Conservation (phyloP, 257 asterid genomes). For the Penstemon newberryi region DNA sequence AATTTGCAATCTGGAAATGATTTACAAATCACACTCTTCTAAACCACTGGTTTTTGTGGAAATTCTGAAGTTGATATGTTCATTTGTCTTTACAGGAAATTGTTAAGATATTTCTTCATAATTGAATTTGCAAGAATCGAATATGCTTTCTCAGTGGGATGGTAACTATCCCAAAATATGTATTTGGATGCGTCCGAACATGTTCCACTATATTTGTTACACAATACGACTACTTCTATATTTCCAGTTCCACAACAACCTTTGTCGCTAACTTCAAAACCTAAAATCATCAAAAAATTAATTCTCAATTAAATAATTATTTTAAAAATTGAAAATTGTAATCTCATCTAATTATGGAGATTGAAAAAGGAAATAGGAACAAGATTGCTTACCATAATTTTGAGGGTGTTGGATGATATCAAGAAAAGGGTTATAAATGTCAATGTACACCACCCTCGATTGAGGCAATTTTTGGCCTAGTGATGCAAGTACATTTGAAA, state of each 20-base stretch:
- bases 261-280: conserved; percentile 19
- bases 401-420: conserved; percentile 34
- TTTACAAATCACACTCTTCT: background rate
- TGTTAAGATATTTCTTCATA: background rate
- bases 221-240: conserved; percentile 10
- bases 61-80: background rate
- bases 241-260: conserved; percentile 22
- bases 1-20: background rate
- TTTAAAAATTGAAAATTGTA: background rate
- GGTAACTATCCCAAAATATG: conserved; percentile 20
- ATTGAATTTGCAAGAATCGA: conserved; percentile 1
- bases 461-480: conserved; percentile 28
- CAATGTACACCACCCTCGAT: conserved; percentile 27
- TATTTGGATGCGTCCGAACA: background rate
- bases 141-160: conserved; percentile 10
- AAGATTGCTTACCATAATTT: conserved; percentile 32
- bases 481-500: conserved; percentile 23
- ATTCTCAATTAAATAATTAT: background rate
- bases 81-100: background rate
- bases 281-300: conserved; percentile 1
- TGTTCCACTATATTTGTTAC: conserved; percentile 4
- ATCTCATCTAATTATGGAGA: no score
- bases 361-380: background rate
- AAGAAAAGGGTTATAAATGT: conserved; percentile 31
- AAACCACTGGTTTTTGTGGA: background rate